Evolutionary conservation across 306 rosid genomes (phyloP).

Genomic region (Trichosanthes truncata): DNA sequence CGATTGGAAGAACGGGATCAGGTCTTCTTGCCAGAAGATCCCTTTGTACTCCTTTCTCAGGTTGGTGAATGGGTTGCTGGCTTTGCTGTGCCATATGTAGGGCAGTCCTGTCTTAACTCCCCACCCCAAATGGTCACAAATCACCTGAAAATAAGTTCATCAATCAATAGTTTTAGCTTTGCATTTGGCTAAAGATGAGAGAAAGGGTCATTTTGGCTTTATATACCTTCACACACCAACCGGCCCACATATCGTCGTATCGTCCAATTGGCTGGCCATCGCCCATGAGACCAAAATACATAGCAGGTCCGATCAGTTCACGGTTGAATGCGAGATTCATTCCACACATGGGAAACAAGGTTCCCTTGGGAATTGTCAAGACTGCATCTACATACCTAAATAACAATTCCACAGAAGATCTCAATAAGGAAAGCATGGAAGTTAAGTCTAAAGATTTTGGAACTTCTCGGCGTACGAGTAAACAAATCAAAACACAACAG

Average conservation of each 20-base stretch:
- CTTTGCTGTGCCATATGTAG: constrained; percentile 45
- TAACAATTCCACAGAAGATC: not conserved
- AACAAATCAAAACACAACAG: not conserved
- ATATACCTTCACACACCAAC: constrained; percentile 37
- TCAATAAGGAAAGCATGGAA: not conserved
- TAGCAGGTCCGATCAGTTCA: constrained; percentile 36
- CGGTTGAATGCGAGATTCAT: constrained; percentile 41
- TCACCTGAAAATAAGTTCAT: constrained; percentile 22
- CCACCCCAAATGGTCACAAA: constrained; percentile 30
- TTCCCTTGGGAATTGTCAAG: constrained; percentile 36
- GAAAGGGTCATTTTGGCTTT: not conserved
- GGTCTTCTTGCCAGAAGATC: constrained; percentile 38
- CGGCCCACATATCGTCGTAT: constrained; percentile 49
- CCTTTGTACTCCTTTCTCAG: constrained; percentile 39
- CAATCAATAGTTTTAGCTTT: not conserved
- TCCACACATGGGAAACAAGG: constrained; percentile 42
- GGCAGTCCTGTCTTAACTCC: constrained; percentile 41
- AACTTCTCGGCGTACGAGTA: not conserved
- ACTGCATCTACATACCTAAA: constrained; percentile 33
- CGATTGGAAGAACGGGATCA: constrained; percentile 34
- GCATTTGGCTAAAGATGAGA: not conserved
- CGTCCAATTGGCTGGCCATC: constrained; percentile 39
- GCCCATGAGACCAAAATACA: constrained; percentile 49
- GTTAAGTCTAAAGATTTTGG: no score
- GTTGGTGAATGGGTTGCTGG: constrained; percentile 41